Conservation (phyloP, 108 stramenopile species). For the Cyclostephanos invisitatus region DNA sequence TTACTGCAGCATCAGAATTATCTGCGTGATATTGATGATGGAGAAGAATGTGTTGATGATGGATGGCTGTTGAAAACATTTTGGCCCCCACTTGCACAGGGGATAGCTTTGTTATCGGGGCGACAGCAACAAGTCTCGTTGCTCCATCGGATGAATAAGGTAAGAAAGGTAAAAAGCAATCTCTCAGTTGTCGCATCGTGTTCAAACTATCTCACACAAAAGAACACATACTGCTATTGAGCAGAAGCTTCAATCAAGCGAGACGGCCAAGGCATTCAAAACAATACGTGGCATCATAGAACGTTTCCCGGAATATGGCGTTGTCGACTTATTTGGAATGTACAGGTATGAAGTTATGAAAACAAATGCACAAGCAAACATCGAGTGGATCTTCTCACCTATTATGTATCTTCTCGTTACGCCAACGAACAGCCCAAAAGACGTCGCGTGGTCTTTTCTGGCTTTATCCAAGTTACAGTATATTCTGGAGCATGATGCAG, state of each 20-base stretch:
- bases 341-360: constrained; percentile 16
- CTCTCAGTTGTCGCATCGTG: neutral
- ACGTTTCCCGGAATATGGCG: constrained; percentile 62
- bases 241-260: constrained; percentile 46
- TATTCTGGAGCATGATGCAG: constrained; percentile 30
- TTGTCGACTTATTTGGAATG: constrained; percentile 52
- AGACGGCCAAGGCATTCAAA: constrained; percentile 54
- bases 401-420: neutral
- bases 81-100: constrained; percentile 19
- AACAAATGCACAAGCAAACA: neutral
- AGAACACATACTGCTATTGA: constrained; percentile 31
- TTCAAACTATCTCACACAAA: neutral
- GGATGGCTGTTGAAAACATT: neutral
- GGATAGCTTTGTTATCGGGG: neutral
- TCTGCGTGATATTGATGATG: neutral
- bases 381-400: neutral
- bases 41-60: neutral
- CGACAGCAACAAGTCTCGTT: constrained; percentile 23
- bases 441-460: constrained; percentile 43
- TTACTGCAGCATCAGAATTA: neutral
- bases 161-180: neutral
- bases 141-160: constrained; percentile 16
- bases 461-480: constrained; percentile 51
- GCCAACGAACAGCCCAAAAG: constrained; percentile 29
- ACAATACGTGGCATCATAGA: constrained; percentile 60